Percentiles rank a stretch among this genome's conserved stretches.
Evolutionary conservation across 371 early-diverging fungal species (phyloP).

Genomic region (Mucor lusitanicus): DNA sequence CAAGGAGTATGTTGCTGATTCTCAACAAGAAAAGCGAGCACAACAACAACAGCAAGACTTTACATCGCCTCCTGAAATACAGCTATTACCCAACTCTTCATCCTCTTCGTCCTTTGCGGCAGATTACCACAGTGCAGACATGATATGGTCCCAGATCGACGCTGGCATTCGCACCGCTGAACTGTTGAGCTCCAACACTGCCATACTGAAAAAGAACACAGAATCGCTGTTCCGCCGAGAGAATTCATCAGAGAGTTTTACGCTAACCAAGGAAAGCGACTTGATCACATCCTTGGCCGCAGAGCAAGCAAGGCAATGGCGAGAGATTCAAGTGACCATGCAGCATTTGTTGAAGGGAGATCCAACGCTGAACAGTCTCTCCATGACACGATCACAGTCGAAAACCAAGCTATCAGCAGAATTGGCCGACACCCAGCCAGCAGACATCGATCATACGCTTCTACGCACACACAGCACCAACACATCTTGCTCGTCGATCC

Average conservation of each 20-base stretch:
- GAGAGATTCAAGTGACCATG: not conserved
- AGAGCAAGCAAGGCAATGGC: not conserved
- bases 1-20: not conserved
- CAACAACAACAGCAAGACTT: not conserved
- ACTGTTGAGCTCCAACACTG: not conserved
- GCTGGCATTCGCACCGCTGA: not conserved
- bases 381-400: slow-evolving; percentile 10
- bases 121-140: not conserved
- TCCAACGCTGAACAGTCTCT: slow-evolving; percentile 6
- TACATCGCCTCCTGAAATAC: not conserved
- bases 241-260: not conserved
- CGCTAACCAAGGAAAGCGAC: not conserved
- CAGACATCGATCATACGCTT: not conserved
- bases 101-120: not conserved
- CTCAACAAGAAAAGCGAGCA: not conserved
- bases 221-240: not conserved
- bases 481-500: not conserved
- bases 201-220: not conserved
- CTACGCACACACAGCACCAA: not conserved
- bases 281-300: not conserved
- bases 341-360: not conserved
- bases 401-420: not conserved
- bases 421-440: not conserved
- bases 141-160: not conserved
- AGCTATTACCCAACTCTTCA: not conserved